Base-by-base conservation (phyloP, 192 early-diverging fungal species). In the Chytriomyces confervae region DNA sequence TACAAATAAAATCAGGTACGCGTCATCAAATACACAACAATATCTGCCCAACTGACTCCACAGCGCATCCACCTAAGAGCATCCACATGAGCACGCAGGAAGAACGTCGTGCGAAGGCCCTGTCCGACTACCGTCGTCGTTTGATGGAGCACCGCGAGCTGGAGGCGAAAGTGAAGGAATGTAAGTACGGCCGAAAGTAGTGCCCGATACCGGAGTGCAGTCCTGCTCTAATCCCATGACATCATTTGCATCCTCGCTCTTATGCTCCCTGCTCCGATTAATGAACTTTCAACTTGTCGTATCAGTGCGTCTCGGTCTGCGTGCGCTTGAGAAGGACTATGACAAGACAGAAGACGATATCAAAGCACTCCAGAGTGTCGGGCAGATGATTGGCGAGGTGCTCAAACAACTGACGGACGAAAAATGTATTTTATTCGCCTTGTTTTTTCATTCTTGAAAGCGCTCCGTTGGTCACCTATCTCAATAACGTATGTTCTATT, bases 331-430 rank as follows among this genome's bases (percentile, higher is more conserved):
- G 78, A 90, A 93, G 60, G 93, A 96, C 66, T 99, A 90, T 80
- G 91, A 96, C 72, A 99, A 98, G 79, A 93, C 95, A 16, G 98
- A 99, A 84, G 93, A 98, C 76, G 97, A 99, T 83, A 90, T 99
- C 71, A 98, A 98, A 81, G 97, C 98, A 0, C 83, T 99, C 47
- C 98, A 99, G 84, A 96, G 94, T 83, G 95, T 98, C n/a, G 98
- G 98, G 5, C 98, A 99, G 82, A 97, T 98, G 67, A 95, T 99
- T 76, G 98, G 96, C 62, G 97, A 98, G 80, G 95, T 99, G 18
- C 87, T 99, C 70, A 98, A 98, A 82, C 97, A 99, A 86, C 84
- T 98, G 77, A 96, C 97, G 76, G 95, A 94, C 64, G 96, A 99
- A 68, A 89, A 94, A 85, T 99, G 94, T 96, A 90, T 78, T 88